Percentiles rank a stretch among this genome's conserved stretches.
These are phyloP conservation scores for Saturnispora kantuleensis DNA, from an alignment of 805 yeast species.

Conservation along the genomic window DNA sequence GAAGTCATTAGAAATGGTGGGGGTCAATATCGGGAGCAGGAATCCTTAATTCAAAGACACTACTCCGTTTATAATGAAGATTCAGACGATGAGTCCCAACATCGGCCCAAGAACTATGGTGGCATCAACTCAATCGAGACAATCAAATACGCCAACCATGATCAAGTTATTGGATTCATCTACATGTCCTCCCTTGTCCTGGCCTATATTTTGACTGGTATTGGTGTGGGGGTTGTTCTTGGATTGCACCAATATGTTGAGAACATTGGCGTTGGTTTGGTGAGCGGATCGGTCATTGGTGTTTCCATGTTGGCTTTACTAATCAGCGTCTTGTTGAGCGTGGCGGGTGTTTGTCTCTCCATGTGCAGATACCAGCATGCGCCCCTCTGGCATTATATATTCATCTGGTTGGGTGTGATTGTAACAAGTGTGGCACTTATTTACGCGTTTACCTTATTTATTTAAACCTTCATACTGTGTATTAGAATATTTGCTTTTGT, in stretches of 20 bases:
- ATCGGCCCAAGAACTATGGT: slow-evolving; percentile 10
- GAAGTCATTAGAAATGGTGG: slow-evolving; percentile 1
- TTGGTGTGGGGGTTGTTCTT: slow-evolving; percentile 35
- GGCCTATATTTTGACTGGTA: slow-evolving; percentile 33
- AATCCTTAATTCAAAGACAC: slow-evolving; percentile 7
- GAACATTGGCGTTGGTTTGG: slow-evolving; percentile 16
- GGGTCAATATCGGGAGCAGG: not conserved
- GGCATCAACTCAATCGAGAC: slow-evolving; percentile 12
- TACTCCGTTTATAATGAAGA: slow-evolving; percentile 4
- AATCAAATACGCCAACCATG: slow-evolving; percentile 25
- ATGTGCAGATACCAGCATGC: slow-evolving; percentile 31
- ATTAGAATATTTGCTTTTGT: no score
- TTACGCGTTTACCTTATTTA: slow-evolving; percentile 1
- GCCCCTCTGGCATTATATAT: slow-evolving; percentile 32
- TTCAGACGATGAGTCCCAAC: slow-evolving; percentile 5
- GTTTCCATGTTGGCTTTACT: slow-evolving; percentile 33
- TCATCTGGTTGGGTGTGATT: slow-evolving; percentile 34
- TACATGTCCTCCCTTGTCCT: slow-evolving; percentile 31
- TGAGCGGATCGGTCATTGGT: slow-evolving; percentile 25
- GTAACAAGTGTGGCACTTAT: slow-evolving; percentile 11
- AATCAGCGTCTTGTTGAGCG: slow-evolving; percentile 27
- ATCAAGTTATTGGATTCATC: slow-evolving; percentile 34
- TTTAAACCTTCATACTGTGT: not conserved
- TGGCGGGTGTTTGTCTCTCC: slow-evolving; percentile 36
- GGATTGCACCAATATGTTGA: slow-evolving; percentile 5